Evolutionary conservation across 73 alveolate species (phyloP).

Genomic region (Effrenium voratum): DNA sequence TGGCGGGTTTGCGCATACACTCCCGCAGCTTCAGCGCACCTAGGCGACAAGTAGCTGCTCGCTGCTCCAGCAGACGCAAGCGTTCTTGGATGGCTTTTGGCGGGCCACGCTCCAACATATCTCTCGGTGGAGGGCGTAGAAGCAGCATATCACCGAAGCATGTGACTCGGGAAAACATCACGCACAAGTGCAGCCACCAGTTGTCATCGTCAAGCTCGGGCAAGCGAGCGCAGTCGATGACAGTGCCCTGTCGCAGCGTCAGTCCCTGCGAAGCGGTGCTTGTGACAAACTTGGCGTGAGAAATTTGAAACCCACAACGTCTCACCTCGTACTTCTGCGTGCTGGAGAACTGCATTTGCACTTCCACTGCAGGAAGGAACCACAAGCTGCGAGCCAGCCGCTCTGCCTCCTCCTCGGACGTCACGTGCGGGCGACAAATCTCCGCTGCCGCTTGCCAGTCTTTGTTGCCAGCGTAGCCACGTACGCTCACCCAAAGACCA

Average conservation of each 20-base stretch:
- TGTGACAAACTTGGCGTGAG: neutral
- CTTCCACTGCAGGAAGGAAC: conserved; percentile 1
- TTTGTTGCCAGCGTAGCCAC: neutral
- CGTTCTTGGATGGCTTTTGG: neutral
- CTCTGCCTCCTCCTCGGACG: neutral
- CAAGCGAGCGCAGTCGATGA: conserved; percentile 13
- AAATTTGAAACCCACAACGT: neutral
- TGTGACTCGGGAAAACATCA: neutral
- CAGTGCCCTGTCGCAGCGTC: conserved; percentile 2
- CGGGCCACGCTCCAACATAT: neutral
- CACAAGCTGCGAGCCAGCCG: neutral
- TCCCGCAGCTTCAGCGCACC: no score
- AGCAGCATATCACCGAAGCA: neutral
- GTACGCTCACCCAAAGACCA: conserved; percentile 1
- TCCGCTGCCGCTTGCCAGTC: neutral
- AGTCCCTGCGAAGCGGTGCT: conserved; percentile 43
- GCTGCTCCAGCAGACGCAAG: neutral
- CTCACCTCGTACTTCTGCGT: neutral
- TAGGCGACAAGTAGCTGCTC: neutral
- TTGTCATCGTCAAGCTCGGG: conserved; percentile 3
- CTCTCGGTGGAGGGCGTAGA: neutral
- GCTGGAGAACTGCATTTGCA: neutral
- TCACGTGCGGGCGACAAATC: neutral
- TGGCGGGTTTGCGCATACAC: no score
- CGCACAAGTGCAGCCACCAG: neutral